Evolutionary conservation across 2,329 filamentous ascomycete genomes (phyloP).

Genomic region (Coniochaeta ligniaria): DNA sequence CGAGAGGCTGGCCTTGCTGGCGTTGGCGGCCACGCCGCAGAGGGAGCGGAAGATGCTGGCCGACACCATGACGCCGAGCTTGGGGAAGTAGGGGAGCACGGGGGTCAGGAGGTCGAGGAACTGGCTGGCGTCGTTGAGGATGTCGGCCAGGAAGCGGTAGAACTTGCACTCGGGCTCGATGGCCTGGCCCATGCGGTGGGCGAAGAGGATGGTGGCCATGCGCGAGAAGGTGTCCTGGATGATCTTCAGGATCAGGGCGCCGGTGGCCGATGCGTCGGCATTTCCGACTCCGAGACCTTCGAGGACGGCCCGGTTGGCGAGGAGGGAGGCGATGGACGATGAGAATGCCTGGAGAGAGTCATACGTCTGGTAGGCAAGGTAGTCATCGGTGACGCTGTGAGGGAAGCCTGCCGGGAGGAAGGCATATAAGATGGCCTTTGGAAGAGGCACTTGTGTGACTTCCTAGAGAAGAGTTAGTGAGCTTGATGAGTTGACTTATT

Average conservation of each 20-base stretch:
- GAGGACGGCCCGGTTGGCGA: constrained; percentile 77
- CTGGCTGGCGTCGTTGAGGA: constrained; percentile 83
- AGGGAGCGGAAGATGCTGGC: constrained; percentile 51
- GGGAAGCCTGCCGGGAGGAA: constrained; percentile 88
- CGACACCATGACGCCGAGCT: constrained; percentile 40
- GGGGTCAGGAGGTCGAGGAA: constrained; percentile 80
- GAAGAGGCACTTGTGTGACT: constrained; percentile 24
- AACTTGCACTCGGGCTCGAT: constrained; percentile 88
- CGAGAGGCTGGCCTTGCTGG: constrained; percentile 83
- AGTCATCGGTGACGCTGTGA: constrained; percentile 78
- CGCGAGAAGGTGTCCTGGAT: constrained; percentile 76
- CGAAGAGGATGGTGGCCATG: constrained; percentile 79
- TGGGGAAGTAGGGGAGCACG: constrained; percentile 50
- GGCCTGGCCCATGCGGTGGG: constrained; percentile 70
- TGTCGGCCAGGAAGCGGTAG: constrained; percentile 78
- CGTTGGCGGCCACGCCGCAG: constrained; percentile 85
- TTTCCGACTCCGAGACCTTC: constrained; percentile 78
- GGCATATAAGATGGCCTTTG: constrained; percentile 50
- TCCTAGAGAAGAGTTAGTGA: constrained; percentile 14
- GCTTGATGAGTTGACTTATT: background rate
- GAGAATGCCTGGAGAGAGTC: constrained; percentile 82
- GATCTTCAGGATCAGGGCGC: constrained; percentile 74
- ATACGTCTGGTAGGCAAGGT: constrained; percentile 62
- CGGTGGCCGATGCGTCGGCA: constrained; percentile 68
- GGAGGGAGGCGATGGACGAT: constrained; percentile 69